Base-by-base conservation (phyloP, 345 rosid genomes). In the Jatropha curcas region DNA sequence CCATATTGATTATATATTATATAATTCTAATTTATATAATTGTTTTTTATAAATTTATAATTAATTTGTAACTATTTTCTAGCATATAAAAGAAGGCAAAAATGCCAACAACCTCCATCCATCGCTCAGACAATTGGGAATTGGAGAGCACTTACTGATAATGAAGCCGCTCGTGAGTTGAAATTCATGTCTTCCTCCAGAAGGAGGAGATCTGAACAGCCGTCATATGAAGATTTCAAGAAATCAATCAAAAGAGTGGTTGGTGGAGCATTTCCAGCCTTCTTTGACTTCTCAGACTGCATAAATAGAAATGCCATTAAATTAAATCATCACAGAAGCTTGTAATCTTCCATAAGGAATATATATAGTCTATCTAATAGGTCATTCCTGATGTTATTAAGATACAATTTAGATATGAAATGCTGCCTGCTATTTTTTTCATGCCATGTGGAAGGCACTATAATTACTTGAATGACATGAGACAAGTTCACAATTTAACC, bases 211-310 rank as follows among this genome's bases (percentile, higher is more conserved):
- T 92, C 86, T 50, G 80, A 76, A 43, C 82, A 69, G 70, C 82
- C 91, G 11, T 60, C 61, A 34, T 86, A 88, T 46, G 97, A 90
- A 56, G 77, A 77, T 80, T 77, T 89, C 76, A 94, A 82, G 71
- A 83, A 83, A 64, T 94, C 93, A 31, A 88, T 60, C 58, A 94
- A 62, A 69, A 82, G 84, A 72, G 88, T 71, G 19, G 88, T 83
- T 22, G 97, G 82, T 10, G 92, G 90, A 68, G 79, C 83, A 70
- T 90, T 85, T 69, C 97, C 97, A 79, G 87, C 93, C 79, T 82
- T 92, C 71, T 92, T 92, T 14, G 93, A 92, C 84, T 88, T 94
- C 86, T 94, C 95, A 77, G 97, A 90, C 98, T 92, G 73, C 61
- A 81, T 37, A 56, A n/a, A 76, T 24, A 60, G 65, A 43, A 13